A percentile compares a stretch with the other conserved stretches of the same genome.
Conservation (phyloP, 1,284 basidiomycete genomes). For the Irpex rosettiformis region DNA sequence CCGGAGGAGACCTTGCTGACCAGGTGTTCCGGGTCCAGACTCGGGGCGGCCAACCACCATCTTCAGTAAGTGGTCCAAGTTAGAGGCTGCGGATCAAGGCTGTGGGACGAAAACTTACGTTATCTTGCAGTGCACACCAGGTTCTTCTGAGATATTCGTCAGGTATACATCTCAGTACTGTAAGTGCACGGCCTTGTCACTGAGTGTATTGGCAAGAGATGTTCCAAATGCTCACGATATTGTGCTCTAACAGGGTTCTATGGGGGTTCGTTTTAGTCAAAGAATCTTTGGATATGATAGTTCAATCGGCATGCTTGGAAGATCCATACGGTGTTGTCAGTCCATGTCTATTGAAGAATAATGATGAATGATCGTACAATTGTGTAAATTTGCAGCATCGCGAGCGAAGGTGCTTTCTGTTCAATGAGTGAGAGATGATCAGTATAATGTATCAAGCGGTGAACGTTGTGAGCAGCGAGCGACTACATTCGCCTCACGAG, state of each 20-base stretch:
- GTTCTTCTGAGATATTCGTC: constrained; percentile 12
- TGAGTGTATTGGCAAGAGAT: no score
- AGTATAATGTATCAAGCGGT: neutral
- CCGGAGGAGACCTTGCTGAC: constrained; percentile 31
- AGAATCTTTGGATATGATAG: no score
- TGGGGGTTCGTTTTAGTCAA: neutral
- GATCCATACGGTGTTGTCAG: neutral
- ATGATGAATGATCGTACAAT: neutral
- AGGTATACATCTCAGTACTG: constrained; percentile 17
- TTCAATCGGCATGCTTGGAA: no score
- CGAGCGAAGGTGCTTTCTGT: neutral
- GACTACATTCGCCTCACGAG: neutral
- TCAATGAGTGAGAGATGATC: neutral
- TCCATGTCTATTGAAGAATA: neutral
- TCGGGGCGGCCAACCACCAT: constrained; percentile 35
- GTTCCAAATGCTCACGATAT: no score
- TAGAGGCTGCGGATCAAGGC: neutral
- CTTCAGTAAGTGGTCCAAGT: constrained; percentile 27
- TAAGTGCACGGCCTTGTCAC: no score
- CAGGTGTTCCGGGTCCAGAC: constrained; percentile 37
- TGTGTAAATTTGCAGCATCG: neutral
- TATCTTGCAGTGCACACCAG: constrained; percentile 13
- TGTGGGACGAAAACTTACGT: neutral
- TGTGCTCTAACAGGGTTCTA: neutral
- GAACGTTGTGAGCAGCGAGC: neutral